A percentile compares a stretch with the other conserved stretches of the same genome.
These are phyloP conservation scores for Mortierella polycephala DNA, from an alignment of 371 early-diverging fungal species.

Conservation along the genomic window DNA sequence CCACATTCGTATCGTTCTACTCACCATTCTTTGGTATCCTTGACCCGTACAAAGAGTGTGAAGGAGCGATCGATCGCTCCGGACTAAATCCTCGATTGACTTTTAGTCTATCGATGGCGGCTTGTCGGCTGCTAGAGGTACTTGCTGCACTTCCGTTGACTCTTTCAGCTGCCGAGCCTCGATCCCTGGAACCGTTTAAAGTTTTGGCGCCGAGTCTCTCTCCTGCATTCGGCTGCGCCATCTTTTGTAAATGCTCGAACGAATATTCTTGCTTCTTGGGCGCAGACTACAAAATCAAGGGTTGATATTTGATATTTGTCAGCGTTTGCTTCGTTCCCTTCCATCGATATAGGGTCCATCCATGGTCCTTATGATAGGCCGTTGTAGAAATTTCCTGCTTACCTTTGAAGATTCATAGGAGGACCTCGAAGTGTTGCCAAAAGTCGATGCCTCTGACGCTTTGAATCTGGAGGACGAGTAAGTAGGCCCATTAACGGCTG, in stretches of 20 bases:
- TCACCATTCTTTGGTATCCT: constrained; percentile 37
- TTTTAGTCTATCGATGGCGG: constrained; percentile 38
- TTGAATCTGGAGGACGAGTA: constrained; percentile 30
- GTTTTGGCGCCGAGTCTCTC: constrained; percentile 6
- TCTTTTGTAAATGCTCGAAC: constrained; percentile 38
- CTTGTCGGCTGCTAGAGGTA: constrained; percentile 18
- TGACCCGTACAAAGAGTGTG: constrained; percentile 25
- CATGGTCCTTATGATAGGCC: too few relatives aligned
- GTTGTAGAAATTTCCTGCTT: not conserved
- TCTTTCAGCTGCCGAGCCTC: constrained; percentile 20
- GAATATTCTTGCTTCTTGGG: constrained; percentile 34
- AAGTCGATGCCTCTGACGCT: constrained; percentile 23
- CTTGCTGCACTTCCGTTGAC: not conserved
- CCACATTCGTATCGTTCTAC: not conserved
- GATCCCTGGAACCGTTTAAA: constrained; percentile 13
- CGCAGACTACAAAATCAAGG: constrained; percentile 10
- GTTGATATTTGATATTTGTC: not conserved
- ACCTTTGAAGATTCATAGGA: constrained; percentile 26
- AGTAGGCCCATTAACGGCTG: constrained; percentile 29
- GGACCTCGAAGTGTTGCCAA: constrained; percentile 13
- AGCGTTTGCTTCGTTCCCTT: not conserved
- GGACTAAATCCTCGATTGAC: constrained; percentile 45
- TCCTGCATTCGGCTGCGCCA: constrained; percentile 22
- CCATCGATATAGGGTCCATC: too few relatives aligned
- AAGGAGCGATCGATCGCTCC: constrained; percentile 26